Evolutionary conservation across 805 yeast species (phyloP).

Genomic region (Hanseniaspora lindneri): DNA sequence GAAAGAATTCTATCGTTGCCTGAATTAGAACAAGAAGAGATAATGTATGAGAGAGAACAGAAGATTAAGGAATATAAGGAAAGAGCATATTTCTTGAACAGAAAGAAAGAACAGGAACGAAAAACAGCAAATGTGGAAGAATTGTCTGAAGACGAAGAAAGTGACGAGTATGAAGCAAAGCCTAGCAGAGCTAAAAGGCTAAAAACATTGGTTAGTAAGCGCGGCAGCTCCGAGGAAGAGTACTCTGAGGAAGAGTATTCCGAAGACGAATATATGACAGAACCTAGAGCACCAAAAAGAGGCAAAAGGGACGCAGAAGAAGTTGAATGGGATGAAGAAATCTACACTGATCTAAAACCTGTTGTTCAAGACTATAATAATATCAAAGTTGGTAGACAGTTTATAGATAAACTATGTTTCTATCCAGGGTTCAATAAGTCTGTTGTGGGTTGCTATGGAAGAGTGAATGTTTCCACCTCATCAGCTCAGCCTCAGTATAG

Average conservation of each 20-base stretch:
- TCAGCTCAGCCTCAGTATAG: slow-evolving; percentile 46
- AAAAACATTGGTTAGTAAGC: slow-evolving; percentile 5
- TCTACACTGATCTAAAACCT: slow-evolving; percentile 39
- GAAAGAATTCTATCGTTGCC: slow-evolving; percentile 55
- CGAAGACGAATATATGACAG: slow-evolving; percentile 33
- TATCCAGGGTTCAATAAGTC: slow-evolving; percentile 68
- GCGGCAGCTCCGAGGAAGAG: slow-evolving; percentile 26
- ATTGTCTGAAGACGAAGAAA: slow-evolving; percentile 38
- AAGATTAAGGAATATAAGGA: slow-evolving; percentile 83
- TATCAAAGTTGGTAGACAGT: slow-evolving; percentile 64
- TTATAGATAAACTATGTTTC: slow-evolving; percentile 62
- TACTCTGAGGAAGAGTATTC: slow-evolving; percentile 35
- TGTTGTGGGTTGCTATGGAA: slow-evolving; percentile 64
- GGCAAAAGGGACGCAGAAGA: slow-evolving; percentile 24
- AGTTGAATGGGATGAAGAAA: slow-evolving; percentile 39
- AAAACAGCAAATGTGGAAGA: slow-evolving; percentile 34
- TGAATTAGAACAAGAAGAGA: slow-evolving; percentile 84
- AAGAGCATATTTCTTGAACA: slow-evolving; percentile 66
- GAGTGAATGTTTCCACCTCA: slow-evolving; percentile 61
- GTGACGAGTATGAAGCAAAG: slow-evolving; percentile 24
- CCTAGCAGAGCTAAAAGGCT: slow-evolving; percentile 19
- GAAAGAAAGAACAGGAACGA: slow-evolving; percentile 59
- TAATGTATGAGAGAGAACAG: slow-evolving; percentile 83
- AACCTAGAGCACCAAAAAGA: slow-evolving; percentile 31
- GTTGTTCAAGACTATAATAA: slow-evolving; percentile 56